These are phyloP conservation scores for Zygoascus tannicola DNA, from an alignment of 805 yeast species.

Conservation along the genomic window DNA sequence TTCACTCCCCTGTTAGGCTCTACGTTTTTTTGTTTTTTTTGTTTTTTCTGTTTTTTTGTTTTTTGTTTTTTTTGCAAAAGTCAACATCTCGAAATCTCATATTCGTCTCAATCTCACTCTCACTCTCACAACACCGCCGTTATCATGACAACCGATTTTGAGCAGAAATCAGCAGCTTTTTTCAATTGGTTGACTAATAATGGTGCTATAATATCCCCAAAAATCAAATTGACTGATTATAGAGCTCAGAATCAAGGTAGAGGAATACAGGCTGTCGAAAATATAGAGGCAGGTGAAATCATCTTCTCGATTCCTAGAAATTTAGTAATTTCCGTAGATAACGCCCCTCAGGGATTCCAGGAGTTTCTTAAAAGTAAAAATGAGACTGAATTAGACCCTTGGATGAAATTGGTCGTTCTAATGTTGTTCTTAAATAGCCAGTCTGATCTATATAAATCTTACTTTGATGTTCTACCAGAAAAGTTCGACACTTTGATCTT, in stretches of 20 bases:
- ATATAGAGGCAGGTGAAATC: slow-evolving; percentile 51
- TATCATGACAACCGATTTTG: too few species aligned
- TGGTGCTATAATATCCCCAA: slow-evolving; percentile 38
- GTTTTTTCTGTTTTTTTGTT: too few species aligned
- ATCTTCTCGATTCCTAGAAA: slow-evolving; percentile 62
- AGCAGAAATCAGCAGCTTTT: slow-evolving; percentile 7
- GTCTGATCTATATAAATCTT: slow-evolving; percentile 56
- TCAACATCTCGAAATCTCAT: too few species aligned
- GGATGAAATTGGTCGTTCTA: slow-evolving; percentile 65
- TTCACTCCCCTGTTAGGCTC: too few species aligned
- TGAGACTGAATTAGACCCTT: slow-evolving; percentile 22
- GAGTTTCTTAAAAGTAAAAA: slow-evolving; percentile 19
- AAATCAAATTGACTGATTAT: slow-evolving; percentile 52
- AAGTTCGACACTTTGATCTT: slow-evolving; percentile 62
- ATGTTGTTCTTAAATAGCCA: slow-evolving; percentile 49
- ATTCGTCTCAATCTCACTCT: too few species aligned
- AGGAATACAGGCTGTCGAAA: slow-evolving; percentile 57
- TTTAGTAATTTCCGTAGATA: slow-evolving; percentile 49
- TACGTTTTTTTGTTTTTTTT: too few species aligned
- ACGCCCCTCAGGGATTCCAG: slow-evolving; percentile 31
- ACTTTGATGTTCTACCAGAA: slow-evolving; percentile 62
- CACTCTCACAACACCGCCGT: too few species aligned
- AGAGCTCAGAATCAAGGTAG: slow-evolving; percentile 60
- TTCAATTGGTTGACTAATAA: slow-evolving; percentile 12
- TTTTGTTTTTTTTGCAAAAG: too few species aligned